Base-by-base conservation (phyloP, 345 rosid genomes). In the Erucastrum elatum region DNA sequence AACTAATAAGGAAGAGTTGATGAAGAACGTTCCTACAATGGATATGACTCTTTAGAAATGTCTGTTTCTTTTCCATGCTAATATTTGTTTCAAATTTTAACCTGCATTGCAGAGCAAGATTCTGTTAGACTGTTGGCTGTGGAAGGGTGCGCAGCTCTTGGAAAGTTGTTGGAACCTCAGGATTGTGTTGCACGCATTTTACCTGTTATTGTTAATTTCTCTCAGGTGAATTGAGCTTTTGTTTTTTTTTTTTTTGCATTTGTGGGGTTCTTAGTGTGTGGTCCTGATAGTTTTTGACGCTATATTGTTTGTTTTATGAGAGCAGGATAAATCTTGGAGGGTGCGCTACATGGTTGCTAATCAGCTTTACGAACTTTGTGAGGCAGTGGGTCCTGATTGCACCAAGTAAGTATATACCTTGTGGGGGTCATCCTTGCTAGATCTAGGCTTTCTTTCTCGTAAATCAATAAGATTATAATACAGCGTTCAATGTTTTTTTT, bases 301-400 rank as follows among this genome's bases (percentile, higher is more conserved):
- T 65, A 29, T 33, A 37, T 53, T 16, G 11, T 56, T 56, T 70
- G 75, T 26, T 60, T 17, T 31, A 3, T 55, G 79, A 29, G 65
- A 37, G 53, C 87, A 94, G 98, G 98, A 94, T 82, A 94, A 94
- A 77, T 94, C 98, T 58, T 94, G 98, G 98, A 93, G 97, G 82
- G 98, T 94, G 49, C 96, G 98, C 34, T 90, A 92, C 86, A 88
- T 90, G 97, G 98, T 94, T 75, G 98, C 98, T 71, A 94, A 94
- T 83, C 97, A 94, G 78, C 85, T 94, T 67, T 94, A 92, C 81
- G 98, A 94, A 83, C 93, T 94, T 62, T 94, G 96, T 63, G 98
- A 94, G 84, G 97, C 96, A 29, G 96, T 94, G 61, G 97, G 98
- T 44, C 96, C 92, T 56, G 97, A 90, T 73, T 89, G 91, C 77